Base-by-base conservation (phyloP, 495 filamentous ascomycete species). In the Trichoderma erinaceum region DNA sequence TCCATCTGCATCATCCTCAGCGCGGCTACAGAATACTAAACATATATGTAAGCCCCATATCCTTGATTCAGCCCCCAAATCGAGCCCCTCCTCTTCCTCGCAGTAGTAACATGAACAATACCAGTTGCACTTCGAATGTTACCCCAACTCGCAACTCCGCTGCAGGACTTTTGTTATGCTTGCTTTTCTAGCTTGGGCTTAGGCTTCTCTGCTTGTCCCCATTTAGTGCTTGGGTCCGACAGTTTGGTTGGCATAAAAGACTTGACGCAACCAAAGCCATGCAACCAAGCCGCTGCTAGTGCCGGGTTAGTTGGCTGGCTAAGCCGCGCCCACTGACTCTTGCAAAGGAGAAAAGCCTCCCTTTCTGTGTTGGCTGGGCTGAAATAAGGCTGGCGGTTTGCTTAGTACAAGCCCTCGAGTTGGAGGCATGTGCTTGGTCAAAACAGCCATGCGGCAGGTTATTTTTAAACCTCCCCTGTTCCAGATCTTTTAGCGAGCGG, bases 401-500 rank as follows among this genome's bases (percentile, higher is more conserved):
- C 16, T 32, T 32, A 25, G n/a, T 18, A 61, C 56, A 56, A 56
- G 50, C 50, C 16, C 8, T 25, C 18, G 4, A 23, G 18, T 11
- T n/a, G 50, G 21, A 56, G 21, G 50, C 50, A 25, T 56, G 50
- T 56, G 50, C n/a, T 61, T 48, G 44, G 44, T 48, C 44, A 48
- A 48, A 48, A 18, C 25, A 32, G 25, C 56, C 56, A 21, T 32
- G 27, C 3, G 56, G 56, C 44, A 32, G 29, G 23, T 25, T 61
- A 61, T 61, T 61, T 61, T 61, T 61, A 61, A 15, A 23, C 29
- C 48, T 61, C n/a, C 56, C 50, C 56, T 61, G 56, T 32, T 61
- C 27, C 56, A 21, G 48, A 7, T 21, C 21, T 23, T 38, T 38
- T 38, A 38, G 35, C 35, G 35, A 38, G 35, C 35, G 35, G 35